These are phyloP conservation scores for Cruciata laevipes DNA, from an alignment of 257 asterid genomes.

Conservation along the genomic window DNA sequence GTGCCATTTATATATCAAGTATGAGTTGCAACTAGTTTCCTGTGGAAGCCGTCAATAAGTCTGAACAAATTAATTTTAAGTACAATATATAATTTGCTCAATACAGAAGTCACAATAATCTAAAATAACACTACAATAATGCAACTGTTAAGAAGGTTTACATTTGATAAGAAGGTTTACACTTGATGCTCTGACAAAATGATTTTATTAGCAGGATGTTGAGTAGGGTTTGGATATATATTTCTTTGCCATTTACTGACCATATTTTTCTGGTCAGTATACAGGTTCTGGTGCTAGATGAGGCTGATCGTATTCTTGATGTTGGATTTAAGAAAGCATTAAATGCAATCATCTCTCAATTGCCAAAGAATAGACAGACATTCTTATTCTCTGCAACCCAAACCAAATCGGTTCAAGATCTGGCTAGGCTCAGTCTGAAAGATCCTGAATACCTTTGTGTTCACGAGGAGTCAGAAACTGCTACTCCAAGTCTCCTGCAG, in stretches of 20 bases:
- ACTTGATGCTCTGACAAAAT: slow-evolving; percentile 1
- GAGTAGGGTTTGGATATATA: neutral
- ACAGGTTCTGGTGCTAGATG: slow-evolving; percentile 94
- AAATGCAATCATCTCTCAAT: slow-evolving; percentile 87
- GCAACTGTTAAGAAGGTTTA: too few relatives aligned
- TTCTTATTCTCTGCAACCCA: slow-evolving; percentile 92
- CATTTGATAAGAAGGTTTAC: neutral
- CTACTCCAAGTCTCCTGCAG: slow-evolving; percentile 75
- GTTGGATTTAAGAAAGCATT: slow-evolving; percentile 68
- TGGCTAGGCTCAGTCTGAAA: slow-evolving; percentile 93
- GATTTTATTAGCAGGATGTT: neutral
- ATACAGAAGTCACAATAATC: neutral
- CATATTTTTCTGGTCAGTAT: slow-evolving; percentile 37
- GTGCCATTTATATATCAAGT: too few relatives aligned
- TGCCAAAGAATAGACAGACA: slow-evolving; percentile 83
- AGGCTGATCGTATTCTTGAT: slow-evolving; percentile 98
- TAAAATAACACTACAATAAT: neutral
- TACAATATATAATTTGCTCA: neutral
- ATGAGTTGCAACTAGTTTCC: neutral
- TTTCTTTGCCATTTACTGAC: slow-evolving; percentile 22
- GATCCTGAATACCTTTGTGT: slow-evolving; percentile 93
- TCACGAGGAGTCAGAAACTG: slow-evolving; percentile 79
- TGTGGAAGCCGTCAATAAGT: neutral
- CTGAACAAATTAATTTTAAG: neutral
- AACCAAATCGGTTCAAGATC: slow-evolving; percentile 88